Evolutionary conservation across 2,329 filamentous ascomycete species (phyloP).

Genomic region (Teratosphaeriaceae sp.): DNA sequence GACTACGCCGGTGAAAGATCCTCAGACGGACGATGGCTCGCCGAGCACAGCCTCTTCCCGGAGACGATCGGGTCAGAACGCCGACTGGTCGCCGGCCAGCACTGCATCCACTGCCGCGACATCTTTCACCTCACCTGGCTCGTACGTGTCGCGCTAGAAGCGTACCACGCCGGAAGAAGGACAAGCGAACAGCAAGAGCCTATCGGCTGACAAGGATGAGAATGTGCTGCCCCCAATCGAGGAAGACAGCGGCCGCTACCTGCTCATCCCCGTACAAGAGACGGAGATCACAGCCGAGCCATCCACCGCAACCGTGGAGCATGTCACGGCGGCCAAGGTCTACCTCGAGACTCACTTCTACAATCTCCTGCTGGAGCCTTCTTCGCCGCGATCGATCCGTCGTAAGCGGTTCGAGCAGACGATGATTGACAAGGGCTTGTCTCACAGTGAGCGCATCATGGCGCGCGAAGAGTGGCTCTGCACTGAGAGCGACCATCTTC

Average conservation of each 20-base stretch:
- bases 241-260: conserved; percentile 22
- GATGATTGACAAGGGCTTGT: conserved; percentile 52
- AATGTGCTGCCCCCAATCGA: conserved; percentile 26
- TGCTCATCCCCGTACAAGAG: conserved; percentile 28
- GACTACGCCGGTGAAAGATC: conserved; percentile 1
- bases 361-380: conserved; percentile 49
- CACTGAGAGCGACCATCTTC: conserved; percentile 67
- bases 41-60: conserved; percentile 13
- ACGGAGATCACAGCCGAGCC: conserved; percentile 21
- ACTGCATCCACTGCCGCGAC: conserved; percentile 27
- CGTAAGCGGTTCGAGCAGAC: conserved; percentile 56
- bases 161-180: conserved; percentile 22
- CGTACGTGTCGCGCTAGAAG: conserved; percentile 19
- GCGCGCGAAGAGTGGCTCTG: conserved; percentile 54
- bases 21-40: conserved; percentile 13
- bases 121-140: conserved; percentile 23
- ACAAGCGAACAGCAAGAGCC: conserved; percentile 17
- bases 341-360: conserved; percentile 83
- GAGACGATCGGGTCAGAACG: conserved; percentile 8
- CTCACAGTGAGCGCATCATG: conserved; percentile 49
- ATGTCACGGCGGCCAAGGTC: conserved; percentile 71
- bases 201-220: conserved; percentile 17
- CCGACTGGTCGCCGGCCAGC: conserved; percentile 10
- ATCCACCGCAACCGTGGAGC: conserved; percentile 63
- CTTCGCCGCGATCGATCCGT: conserved; percentile 55